Conservation (phyloP, 179 eudicot genomes). For the Beta lomatogona region DNA sequence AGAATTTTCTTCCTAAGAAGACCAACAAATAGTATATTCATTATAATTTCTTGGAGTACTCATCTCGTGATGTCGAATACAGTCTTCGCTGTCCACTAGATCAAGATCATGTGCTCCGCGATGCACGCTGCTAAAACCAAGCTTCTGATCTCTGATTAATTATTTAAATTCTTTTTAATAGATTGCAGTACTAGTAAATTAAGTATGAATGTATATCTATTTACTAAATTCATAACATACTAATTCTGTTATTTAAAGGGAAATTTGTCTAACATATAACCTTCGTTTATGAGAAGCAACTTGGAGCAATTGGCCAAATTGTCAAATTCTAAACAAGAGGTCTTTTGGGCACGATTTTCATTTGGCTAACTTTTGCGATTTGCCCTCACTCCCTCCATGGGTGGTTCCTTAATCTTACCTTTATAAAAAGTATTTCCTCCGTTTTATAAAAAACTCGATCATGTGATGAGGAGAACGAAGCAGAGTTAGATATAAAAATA, state of each 20-base stretch:
- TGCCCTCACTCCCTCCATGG: no score
- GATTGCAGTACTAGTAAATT: neutral
- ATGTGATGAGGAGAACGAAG: no score
- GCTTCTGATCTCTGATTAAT: slow-evolving; percentile 8
- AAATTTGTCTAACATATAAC: neutral
- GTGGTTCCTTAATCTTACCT: no score
- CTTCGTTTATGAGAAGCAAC: no score
- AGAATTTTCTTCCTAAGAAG: slow-evolving; percentile 23
- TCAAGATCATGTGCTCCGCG: slow-evolving; percentile 44
- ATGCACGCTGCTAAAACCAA: slow-evolving; percentile 38
- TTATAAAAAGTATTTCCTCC: no score
- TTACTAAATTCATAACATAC: neutral
- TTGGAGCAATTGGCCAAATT: no score
- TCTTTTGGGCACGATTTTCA: no score
- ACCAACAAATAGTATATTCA: slow-evolving; percentile 11
- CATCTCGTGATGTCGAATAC: slow-evolving; percentile 28
- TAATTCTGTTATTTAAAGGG: neutral
- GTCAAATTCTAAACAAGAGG: no score
- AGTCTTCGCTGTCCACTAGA: slow-evolving; percentile 36
- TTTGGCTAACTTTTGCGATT: no score
- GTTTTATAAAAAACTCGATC: no score
- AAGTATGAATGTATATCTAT: neutral
- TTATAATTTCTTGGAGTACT: slow-evolving; percentile 24
- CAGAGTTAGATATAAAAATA: no score
- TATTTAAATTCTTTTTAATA: neutral